Percentiles rank a stretch among this genome's conserved stretches.
Evolutionary conservation across 1,284 basidiomycete genomes (phyloP).

Genomic region (Boletus hoseneyae): DNA sequence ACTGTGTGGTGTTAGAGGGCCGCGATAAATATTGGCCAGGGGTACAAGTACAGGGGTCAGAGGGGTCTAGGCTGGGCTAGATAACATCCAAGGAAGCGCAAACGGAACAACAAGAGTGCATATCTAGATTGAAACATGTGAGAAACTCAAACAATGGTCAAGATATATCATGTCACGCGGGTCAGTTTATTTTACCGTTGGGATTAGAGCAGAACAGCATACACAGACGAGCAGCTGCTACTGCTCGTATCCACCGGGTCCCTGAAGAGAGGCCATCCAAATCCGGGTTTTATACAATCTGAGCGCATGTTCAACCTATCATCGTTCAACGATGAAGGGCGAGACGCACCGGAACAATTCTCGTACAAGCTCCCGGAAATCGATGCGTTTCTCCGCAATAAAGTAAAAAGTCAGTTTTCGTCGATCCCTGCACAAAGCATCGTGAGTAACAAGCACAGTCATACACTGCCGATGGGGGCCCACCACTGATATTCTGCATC

Average conservation of each 20-base stretch:
- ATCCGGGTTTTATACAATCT: constrained; percentile 75
- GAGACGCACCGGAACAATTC: constrained; percentile 77
- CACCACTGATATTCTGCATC: constrained; percentile 98
- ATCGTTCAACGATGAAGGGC: neutral
- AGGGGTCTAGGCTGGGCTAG: constrained; percentile 32
- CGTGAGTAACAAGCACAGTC: neutral
- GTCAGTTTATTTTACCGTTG: constrained; percentile 16
- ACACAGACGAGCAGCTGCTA: constrained; percentile 15
- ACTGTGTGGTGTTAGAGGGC: neutral
- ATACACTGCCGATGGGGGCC: constrained; percentile 28
- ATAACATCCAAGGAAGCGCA: constrained; percentile 20
- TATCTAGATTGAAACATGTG: constrained; percentile 29
- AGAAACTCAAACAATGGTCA: constrained; percentile 14
- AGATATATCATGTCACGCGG: constrained; percentile 25
- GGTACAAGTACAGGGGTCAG: constrained; percentile 29
- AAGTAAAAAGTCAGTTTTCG: constrained; percentile 99
- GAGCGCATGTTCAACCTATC: neutral
- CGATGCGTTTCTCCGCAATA: constrained; percentile 92
- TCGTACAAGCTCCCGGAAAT: constrained; percentile 93
- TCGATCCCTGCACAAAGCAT: constrained; percentile 66
- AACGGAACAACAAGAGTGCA: constrained; percentile 20
- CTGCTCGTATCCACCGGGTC: constrained; percentile 39
- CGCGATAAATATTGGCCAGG: constrained; percentile 22
- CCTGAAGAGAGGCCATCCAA: constrained; percentile 67
- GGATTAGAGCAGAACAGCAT: neutral